Percentiles rank a stretch among this genome's conserved stretches.
These are phyloP conservation scores for Epichloe scottii DNA, from an alignment of 2,329 filamentous ascomycete species.

Conservation along the genomic window DNA sequence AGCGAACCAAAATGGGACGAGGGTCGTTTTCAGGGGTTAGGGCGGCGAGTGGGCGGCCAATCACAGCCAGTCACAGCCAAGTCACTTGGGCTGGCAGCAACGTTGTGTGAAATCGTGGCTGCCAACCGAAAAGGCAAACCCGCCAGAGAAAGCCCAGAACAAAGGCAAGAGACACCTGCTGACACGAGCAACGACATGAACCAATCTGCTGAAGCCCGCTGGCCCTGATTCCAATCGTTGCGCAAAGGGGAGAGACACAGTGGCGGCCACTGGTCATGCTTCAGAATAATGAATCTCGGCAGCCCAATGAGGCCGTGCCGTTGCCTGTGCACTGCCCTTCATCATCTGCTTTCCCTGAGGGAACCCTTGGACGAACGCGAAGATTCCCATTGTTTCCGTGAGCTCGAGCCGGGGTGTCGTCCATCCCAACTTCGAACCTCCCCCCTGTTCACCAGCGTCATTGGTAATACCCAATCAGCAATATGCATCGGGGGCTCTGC, in stretches of 20 bases:
- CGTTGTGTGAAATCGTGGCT: not conserved
- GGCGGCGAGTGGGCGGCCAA: not conserved
- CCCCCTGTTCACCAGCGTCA: not conserved
- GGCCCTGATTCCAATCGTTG: no score
- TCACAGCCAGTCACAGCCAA: not conserved
- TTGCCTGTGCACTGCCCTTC: not conserved
- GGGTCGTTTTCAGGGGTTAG: slow-evolving; percentile 2
- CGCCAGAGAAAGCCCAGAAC: no score
- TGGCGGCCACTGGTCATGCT: not conserved
- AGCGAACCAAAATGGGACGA: not conserved
- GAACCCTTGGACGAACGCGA: not conserved
- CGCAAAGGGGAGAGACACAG: not conserved
- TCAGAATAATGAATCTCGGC: not conserved
- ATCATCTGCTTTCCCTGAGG: not conserved
- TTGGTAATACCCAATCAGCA: not conserved
- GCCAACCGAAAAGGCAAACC: no score
- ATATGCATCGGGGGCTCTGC: not conserved
- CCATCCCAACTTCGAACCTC: not conserved
- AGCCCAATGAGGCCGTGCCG: not conserved
- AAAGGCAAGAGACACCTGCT: no score
- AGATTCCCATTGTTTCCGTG: slow-evolving; percentile 2
- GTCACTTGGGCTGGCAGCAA: not conserved
- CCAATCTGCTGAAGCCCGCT: not conserved
- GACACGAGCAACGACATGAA: not conserved
- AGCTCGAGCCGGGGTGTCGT: not conserved